Conservation (phyloP, 352 stramenopile genomes). For the Pythium folliculosum region DNA sequence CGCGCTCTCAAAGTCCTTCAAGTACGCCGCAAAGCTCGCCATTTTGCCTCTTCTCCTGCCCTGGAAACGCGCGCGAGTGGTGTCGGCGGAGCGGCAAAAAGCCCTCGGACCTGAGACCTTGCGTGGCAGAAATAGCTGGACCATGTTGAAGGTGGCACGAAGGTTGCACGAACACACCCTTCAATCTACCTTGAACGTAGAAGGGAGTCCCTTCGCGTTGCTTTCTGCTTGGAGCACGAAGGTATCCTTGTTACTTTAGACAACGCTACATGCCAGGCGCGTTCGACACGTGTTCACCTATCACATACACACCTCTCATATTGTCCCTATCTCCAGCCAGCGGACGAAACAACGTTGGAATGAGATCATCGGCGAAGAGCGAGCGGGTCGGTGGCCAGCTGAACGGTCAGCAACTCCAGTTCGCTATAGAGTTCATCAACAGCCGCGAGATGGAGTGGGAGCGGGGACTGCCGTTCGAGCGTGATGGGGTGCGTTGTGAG, state of each 20-base stretch:
- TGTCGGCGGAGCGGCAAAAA: neutral
- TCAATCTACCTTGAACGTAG: no score
- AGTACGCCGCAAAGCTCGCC: slow-evolving; percentile 56
- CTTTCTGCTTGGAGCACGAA: no score
- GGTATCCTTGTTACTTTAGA: no score
- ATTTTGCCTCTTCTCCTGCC: neutral
- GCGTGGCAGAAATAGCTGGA: slow-evolving; percentile 8
- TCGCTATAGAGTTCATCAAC: slow-evolving; percentile 39
- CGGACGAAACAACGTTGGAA: neutral
- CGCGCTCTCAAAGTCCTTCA: slow-evolving; percentile 52
- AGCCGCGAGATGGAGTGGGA: slow-evolving; percentile 57
- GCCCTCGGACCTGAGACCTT: neutral
- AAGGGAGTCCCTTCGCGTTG: no score
- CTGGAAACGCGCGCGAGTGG: neutral
- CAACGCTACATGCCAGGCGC: no score
- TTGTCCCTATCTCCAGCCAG: neutral
- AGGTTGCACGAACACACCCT: slow-evolving; percentile 10
- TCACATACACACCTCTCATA: neutral
- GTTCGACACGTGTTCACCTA: neutral
- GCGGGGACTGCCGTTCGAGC: slow-evolving; percentile 57
- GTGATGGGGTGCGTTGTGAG: slow-evolving; percentile 75
- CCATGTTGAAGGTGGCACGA: slow-evolving; percentile 2
- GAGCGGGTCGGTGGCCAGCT: slow-evolving; percentile 26
- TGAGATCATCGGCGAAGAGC: slow-evolving; percentile 21
- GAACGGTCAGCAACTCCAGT: slow-evolving; percentile 19